Base-by-base conservation (phyloP, 2,329 filamentous ascomycete genomes). In the Penicillium freii region DNA sequence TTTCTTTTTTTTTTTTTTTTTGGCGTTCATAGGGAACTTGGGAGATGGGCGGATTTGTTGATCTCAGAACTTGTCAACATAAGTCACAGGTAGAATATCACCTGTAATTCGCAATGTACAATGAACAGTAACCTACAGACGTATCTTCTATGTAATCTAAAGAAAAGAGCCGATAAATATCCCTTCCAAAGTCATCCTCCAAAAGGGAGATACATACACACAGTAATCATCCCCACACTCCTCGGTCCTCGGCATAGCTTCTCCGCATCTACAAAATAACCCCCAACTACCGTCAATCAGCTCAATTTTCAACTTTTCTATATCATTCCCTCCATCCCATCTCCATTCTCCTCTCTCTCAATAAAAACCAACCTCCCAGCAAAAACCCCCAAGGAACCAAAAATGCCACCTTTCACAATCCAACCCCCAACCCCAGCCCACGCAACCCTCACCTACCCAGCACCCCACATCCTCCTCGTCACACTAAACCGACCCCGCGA, bases 401-500 rank as follows among this genome's bases (percentile, higher is more conserved):
- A 60, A 56, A 70, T 71, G 66, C 13, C 68, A 19, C 43, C 50
- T 2, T 73, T 75, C 60, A 60, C 56, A 49, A 71, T 55, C 49
- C 64, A 67, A 42, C 73, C 70, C 13, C 72, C 75, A 40, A 56
- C 60, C 33, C 68, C 69, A 2, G 61, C 72, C 59, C 61, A 71
- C 61, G 68, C 69, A 51, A 62, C 66, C 47, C 68, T 79, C 59
- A 66, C 69, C 50, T 77, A 78, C 71, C 81, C 81, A 63, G 62
- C 73, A 58, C 68, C 75, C 40, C 70, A 76, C 62, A 69, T 81
- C 71, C 69, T 81, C 58, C 73, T 82, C 55, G 74, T 82, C 57
- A 77, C 79, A 45, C 73, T 80, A 58, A 76, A 76, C 60, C 73
- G 78, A 11, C 73, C 74, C 10, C 67, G 71, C 44, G 68, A 73